A percentile compares a stretch with the other conserved stretches of the same genome.
Conservation (phyloP, 371 early-diverging fungal species). For the Syncephalastrum contaminatum region DNA sequence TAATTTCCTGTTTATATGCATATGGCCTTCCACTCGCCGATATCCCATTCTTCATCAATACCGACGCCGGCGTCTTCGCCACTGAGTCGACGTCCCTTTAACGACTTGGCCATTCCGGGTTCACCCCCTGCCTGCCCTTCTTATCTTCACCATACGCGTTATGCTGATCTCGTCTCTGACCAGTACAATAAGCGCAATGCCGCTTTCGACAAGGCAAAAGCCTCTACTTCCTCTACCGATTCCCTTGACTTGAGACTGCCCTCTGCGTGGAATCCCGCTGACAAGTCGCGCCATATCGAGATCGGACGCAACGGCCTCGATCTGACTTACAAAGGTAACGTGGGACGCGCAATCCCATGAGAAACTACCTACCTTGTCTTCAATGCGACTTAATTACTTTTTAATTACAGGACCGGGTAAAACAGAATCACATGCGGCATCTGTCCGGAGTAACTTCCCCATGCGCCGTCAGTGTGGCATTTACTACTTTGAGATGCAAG, state of each 20-base stretch:
- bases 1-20: no score
- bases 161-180: conserved; percentile 29
- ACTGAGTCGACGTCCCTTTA: no score
- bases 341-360: conserved; percentile 8
- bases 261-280: conserved; percentile 61
- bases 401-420: conserved; percentile 70
- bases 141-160: conserved; percentile 35
- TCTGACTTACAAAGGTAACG: conserved; percentile 56
- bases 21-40: no score
- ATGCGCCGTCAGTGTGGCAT: conserved; percentile 88
- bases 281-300: conserved; percentile 59
- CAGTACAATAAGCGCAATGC: conserved; percentile 19
- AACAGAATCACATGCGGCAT: conserved; percentile 79
- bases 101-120: no score
- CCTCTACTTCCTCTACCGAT: conserved; percentile 4
- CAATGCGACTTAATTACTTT: conserved; percentile 1
- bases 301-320: conserved; percentile 54
- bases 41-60: no score
- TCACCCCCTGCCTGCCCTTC: conserved; percentile 32
- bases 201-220: no score
- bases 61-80: no score
- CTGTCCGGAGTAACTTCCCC: conserved; percentile 77
- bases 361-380: background rate
- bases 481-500: conserved; percentile 87
- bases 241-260: conserved; percentile 49